Conservation (phyloP, 495 filamentous ascomycete genomes). For the Parachaetomium inaequale region DNA sequence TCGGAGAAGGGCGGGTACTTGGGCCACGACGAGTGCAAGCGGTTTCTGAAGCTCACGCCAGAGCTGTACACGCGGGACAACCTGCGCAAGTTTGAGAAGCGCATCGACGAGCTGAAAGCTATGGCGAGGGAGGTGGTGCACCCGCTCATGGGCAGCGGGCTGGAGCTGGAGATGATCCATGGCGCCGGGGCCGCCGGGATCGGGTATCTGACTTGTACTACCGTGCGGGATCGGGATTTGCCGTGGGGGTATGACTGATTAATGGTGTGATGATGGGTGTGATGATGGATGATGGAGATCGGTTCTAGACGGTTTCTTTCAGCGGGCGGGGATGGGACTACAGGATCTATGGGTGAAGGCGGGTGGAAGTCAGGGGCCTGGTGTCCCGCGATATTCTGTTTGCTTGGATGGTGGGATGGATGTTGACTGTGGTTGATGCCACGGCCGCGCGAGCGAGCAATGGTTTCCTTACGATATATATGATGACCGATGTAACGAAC, state of each 20-base stretch:
- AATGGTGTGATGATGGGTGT: background rate
- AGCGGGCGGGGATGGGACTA: background rate
- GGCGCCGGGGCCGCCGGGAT: constrained; percentile 28
- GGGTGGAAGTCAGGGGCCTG: constrained; percentile 1
- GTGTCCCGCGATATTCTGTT: background rate
- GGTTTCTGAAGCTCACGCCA: constrained; percentile 72
- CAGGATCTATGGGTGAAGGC: background rate
- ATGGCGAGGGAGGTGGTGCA: constrained; percentile 78
- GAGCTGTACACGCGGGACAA: constrained; percentile 71
- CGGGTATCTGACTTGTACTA: constrained; percentile 77
- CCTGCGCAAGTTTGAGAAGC: constrained; percentile 73
- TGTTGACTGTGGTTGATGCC: background rate
- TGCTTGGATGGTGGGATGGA: background rate
- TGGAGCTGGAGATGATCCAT: constrained; percentile 63
- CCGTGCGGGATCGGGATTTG: constrained; percentile 70
- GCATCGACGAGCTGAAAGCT: constrained; percentile 81
- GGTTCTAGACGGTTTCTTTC: background rate
- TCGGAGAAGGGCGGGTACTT: constrained; percentile 61
- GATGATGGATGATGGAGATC: constrained; percentile 8
- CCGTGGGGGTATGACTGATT: constrained; percentile 58
- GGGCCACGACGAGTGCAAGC: constrained; percentile 79
- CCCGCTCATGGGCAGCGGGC: constrained; percentile 76
- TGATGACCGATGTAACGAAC: constrained; percentile 17
- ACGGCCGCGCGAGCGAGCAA: background rate
- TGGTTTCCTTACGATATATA: constrained; percentile 17